Conservation (phyloP, 2,329 filamentous ascomycete genomes). For the Cadophora luteo-olivacea region DNA sequence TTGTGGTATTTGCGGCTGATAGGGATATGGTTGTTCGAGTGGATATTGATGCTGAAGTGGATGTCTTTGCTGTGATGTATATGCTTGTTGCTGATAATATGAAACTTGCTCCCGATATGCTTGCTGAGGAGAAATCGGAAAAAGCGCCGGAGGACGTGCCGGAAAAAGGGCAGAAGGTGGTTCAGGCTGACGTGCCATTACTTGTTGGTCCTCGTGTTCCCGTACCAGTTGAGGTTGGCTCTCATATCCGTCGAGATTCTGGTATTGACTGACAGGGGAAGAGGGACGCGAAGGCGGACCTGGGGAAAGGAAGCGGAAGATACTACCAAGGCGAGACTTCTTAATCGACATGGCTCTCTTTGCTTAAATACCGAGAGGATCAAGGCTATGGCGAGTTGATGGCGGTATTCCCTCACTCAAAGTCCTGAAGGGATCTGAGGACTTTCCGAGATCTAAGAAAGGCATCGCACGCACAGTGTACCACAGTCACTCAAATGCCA, state of each 20-base stretch:
- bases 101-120: background rate
- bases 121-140: background rate
- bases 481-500: no score
- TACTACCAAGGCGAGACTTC: background rate
- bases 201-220: background rate
- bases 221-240: background rate
- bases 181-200: background rate
- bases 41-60: background rate
- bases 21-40: background rate
- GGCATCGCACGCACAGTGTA: no score
- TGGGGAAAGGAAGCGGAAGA: slow-evolving; percentile 1
- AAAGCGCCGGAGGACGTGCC: background rate
- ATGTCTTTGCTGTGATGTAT: background rate
- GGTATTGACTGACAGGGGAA: background rate
- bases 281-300: background rate
- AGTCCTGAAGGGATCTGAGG: no score
- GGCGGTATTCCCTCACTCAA: no score
- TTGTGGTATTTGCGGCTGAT: background rate
- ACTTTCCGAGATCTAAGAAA: no score
- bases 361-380: background rate
- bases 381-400: background rate
- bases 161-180: background rate
- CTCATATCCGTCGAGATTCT: no score
- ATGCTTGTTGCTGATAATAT: background rate
- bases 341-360: background rate